Evolutionary conservation across 2,329 filamentous ascomycete genomes (phyloP), one percentile per base, ranked within the genome.

Genomic region (Cladosporium oxysporum): DNA sequence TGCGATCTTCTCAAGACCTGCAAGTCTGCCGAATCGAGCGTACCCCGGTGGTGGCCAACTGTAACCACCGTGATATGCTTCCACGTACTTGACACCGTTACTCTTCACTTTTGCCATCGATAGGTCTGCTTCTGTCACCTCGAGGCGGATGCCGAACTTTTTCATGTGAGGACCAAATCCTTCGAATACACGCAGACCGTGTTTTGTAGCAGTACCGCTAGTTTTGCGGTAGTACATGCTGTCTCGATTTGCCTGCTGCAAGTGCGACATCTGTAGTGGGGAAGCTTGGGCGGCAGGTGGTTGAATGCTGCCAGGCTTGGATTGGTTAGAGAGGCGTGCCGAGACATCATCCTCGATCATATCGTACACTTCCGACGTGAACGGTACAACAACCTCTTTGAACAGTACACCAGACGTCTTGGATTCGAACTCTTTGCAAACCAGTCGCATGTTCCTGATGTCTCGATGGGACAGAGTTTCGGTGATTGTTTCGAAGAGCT

Each of bases 61-160:
- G 71, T 90, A 91, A 6, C 82, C 79, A 5, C 88, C 88, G 84
- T 88, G 90, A 70, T 88, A 89, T 44, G 85, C 81, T 3, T 82
- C 79, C 33, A 87, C 77, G 28, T 81, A 80, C 68, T 87, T 81
- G 37, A 87, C 85, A 7, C 82, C 77, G 5, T 80, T 79, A 71
- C 90, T 89, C n/a, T 81, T 71, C 21, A 18, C 3, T 1, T 85
- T 86, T 8, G 88, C 86, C 28, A 79, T 73, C 4, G 77, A 73
- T 5, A 84, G 76, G 6, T 79, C 78, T 26, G 78, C 67, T 69
- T 90, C 85, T 64, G 85, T 83, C n/a, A 91, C 82, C 71, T 91
- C 89, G 67, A 91, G 87, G 28, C 87, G 87, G 73, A 92, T 84
- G 5, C 87, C 89, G 71, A 90, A 90, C 62, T 83, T 84, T 31